Evolutionary conservation across 2,329 filamentous ascomycete genomes (phyloP).

Genomic region (Diaporthe sp.): DNA sequence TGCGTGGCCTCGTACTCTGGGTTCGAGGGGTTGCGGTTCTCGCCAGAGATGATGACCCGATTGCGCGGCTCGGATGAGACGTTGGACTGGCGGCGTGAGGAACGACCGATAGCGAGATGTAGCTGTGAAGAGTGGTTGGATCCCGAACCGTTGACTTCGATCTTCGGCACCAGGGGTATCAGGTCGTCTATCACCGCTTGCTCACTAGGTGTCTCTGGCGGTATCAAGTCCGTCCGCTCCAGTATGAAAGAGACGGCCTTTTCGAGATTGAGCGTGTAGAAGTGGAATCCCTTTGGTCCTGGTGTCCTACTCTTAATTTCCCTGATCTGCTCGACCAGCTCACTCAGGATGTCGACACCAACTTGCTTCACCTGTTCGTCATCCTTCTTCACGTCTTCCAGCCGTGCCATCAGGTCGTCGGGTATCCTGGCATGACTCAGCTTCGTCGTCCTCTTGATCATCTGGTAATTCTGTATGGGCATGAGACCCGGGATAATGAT

Average conservation of each 20-base stretch:
- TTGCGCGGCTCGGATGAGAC: conserved; percentile 90
- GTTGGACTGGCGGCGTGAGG: conserved; percentile 77
- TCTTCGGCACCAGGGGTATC: conserved; percentile 58
- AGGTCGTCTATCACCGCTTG: conserved; percentile 67
- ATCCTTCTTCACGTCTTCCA: conserved; percentile 82
- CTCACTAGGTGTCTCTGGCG: conserved; percentile 64
- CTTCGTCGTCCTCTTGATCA: conserved; percentile 93
- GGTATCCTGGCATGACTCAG: conserved; percentile 91
- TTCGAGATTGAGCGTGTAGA: conserved; percentile 96
- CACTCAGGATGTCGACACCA: conserved; percentile 85
- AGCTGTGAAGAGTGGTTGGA: conserved; percentile 49
- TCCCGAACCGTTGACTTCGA: conserved; percentile 65
- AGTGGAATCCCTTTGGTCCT: conserved; percentile 87
- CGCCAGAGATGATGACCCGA: conserved; percentile 83
- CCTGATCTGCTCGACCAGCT: conserved; percentile 85
- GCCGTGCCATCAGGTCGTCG: conserved; percentile 74
- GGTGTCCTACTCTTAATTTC: conserved; percentile 68
- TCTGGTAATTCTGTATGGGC: conserved; percentile 98
- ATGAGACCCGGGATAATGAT: conserved; percentile 95
- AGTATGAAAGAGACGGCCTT: conserved; percentile 96
- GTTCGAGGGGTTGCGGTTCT: conserved; percentile 64
- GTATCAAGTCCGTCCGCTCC: conserved; percentile 87
- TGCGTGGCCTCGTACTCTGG: conserved; percentile 81
- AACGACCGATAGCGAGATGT: conserved; percentile 21
- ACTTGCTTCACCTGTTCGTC: conserved; percentile 86